Conservation (phyloP, 768 basidiomycete genomes). For the Solioccasus polychromus region DNA sequence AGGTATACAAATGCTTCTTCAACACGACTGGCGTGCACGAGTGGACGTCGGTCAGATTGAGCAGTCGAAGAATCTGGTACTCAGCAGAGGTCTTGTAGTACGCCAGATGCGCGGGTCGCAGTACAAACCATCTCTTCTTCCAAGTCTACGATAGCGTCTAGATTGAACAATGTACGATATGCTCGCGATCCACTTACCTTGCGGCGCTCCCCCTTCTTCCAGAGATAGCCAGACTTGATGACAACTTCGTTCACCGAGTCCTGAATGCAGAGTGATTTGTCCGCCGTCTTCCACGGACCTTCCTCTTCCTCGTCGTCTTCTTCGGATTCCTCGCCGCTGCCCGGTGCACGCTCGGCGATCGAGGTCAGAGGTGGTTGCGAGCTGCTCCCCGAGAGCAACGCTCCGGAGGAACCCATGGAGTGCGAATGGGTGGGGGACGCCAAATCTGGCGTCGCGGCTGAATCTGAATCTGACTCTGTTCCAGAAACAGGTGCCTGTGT, state of each 20-base stretch:
- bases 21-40: constrained; percentile 83
- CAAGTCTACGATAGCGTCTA: constrained; percentile 62
- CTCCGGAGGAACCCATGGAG: constrained; percentile 32
- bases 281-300: constrained; percentile 61
- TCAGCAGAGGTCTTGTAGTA: constrained; percentile 97
- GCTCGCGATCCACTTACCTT: constrained; percentile 59
- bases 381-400: constrained; percentile 29
- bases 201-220: constrained; percentile 96
- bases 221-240: constrained; percentile 89
- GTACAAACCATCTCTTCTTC: constrained; percentile 99
- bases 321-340: constrained; percentile 76
- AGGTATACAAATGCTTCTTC: constrained; percentile 86
- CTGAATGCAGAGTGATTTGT: constrained; percentile 40
- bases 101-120: constrained; percentile 87
- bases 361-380: constrained; percentile 60
- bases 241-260: constrained; percentile 64
- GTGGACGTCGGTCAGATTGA: constrained; percentile 86
- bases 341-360: constrained; percentile 71
- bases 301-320: constrained; percentile 69
- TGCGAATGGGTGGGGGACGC: constrained; percentile 36
- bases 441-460: constrained; percentile 55
- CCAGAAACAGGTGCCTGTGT: constrained; percentile 51
- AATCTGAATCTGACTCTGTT: constrained; percentile 87
- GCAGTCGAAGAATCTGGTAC: constrained; percentile 85
- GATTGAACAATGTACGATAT: background rate